phyloP scores from a whole-genome alignment of 2,329 filamentous ascomycete genomes.

The Dryadomyces quercus-mongolicae region DNA sequence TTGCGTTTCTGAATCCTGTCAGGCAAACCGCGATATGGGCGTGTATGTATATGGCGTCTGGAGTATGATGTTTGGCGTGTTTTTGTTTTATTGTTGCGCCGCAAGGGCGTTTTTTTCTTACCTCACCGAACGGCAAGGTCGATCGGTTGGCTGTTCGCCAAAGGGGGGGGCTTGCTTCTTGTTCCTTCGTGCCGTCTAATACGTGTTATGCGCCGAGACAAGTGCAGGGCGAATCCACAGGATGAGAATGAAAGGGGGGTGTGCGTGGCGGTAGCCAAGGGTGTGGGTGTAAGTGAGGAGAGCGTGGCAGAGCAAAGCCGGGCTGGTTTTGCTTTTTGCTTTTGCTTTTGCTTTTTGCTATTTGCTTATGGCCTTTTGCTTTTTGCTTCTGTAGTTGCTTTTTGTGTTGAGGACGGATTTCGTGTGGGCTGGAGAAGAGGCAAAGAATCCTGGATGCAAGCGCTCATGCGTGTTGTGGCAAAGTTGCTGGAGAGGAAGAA shows the following conservation, averaged over 20 bases:
- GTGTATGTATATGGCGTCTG: too few species aligned
- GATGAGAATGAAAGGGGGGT: background rate
- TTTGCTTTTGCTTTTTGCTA: background rate
- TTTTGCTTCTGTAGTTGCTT: background rate
- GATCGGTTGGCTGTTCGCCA: constrained; percentile 2
- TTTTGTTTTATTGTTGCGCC: background rate
- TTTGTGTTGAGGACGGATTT: too few species aligned
- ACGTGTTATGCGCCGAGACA: background rate
- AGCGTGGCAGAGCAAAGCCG: background rate
- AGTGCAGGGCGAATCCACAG: constrained; percentile 1
- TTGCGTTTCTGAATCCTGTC: too few species aligned
- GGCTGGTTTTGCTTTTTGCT: too few species aligned
- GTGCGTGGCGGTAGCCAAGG: background rate
- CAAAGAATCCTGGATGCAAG: too few species aligned
- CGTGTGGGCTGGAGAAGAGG: too few species aligned
- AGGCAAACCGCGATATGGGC: too few species aligned
- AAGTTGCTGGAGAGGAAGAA: background rate
- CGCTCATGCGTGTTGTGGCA: background rate
- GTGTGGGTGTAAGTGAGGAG: background rate
- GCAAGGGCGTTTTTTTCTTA: background rate
- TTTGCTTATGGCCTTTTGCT: too few species aligned
- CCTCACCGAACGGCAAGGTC: constrained; percentile 1
- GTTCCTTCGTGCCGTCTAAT: background rate
- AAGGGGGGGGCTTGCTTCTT: background rate
- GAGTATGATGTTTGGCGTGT: background rate